Evolutionary conservation across 352 stramenopile species (phyloP).

Genomic region (Pythium myriotylum): DNA sequence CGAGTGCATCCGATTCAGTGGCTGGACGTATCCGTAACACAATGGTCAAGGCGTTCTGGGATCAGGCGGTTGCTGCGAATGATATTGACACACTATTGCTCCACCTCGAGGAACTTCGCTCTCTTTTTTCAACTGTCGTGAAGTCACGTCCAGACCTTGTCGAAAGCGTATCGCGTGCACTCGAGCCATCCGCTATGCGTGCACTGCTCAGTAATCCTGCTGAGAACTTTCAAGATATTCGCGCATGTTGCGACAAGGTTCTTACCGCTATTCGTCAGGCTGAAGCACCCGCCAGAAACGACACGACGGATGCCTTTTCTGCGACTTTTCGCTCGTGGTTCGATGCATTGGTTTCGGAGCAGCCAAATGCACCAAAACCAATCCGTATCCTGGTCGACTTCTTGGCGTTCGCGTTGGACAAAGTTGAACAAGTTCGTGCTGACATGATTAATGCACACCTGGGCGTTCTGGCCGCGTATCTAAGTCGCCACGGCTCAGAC

Average conservation of each 20-base stretch:
- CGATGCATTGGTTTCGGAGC: conserved; percentile 20
- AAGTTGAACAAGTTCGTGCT: conserved; percentile 63
- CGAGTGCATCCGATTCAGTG: conserved; percentile 27
- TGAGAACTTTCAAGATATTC: conserved; percentile 35
- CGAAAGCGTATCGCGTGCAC: conserved; percentile 39
- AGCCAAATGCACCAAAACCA: conserved; percentile 5
- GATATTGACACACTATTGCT: conserved; percentile 50
- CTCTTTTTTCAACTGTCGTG: conserved; percentile 34
- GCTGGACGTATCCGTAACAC: conserved; percentile 43
- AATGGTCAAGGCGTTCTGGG: conserved; percentile 76
- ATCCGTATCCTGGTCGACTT: conserved; percentile 58
- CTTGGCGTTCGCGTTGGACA: conserved; percentile 63
- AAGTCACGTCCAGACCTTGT: conserved; percentile 36
- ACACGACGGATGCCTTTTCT: conserved; percentile 46
- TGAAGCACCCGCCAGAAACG: conserved; percentile 55
- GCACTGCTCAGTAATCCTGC: conserved; percentile 41
- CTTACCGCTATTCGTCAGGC: conserved; percentile 48
- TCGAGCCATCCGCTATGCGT: conserved; percentile 35
- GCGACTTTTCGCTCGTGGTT: conserved; percentile 34
- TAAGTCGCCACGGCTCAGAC: conserved; percentile 58
- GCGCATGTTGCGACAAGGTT: conserved; percentile 43
- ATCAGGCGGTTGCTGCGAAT: conserved; percentile 50
- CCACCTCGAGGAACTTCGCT: conserved; percentile 55
- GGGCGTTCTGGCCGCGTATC: conserved; percentile 49
- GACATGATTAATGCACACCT: conserved; percentile 70